Evolutionary conservation across 306 rosid genomes (phyloP).

Genomic region (Crataegus laevigata): DNA sequence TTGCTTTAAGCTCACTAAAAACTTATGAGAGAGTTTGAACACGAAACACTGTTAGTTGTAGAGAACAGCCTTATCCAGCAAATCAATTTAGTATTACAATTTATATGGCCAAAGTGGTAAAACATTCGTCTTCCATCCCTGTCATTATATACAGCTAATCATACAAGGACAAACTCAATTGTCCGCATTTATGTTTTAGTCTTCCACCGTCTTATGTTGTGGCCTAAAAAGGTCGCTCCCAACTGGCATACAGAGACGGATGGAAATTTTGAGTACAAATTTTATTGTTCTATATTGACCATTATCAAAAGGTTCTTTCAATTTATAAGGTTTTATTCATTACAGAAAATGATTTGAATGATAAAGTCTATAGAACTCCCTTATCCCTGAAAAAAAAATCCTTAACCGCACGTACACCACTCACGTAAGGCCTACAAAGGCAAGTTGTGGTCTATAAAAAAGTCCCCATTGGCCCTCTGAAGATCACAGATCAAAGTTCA

Average conservation of each 20-base stretch:
- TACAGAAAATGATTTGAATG: too few species aligned
- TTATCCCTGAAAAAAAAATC: background rate
- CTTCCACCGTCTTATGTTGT: background rate
- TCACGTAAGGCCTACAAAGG: slow-evolving; percentile 9
- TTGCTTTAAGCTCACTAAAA: too few species aligned
- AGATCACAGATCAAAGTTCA: background rate
- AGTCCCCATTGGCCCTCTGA: background rate
- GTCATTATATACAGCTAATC: background rate
- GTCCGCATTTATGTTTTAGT: background rate
- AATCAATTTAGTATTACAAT: too few species aligned
- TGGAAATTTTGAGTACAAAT: too few species aligned
- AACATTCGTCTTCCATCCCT: background rate
- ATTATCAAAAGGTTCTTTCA: too few species aligned
- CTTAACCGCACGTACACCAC: background rate
- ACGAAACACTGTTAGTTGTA: too few species aligned
- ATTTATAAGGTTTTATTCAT: too few species aligned
- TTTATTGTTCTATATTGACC: too few species aligned
- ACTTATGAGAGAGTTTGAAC: too few species aligned
- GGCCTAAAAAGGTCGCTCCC: background rate
- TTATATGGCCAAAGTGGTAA: too few species aligned
- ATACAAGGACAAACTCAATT: background rate
- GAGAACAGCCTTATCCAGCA: too few species aligned
- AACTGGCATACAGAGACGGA: background rate
- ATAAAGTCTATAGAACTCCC: background rate
- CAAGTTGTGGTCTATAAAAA: slow-evolving; percentile 36